Conservation (phyloP, 2,329 filamentous ascomycete species). For the Lecanosticta acicola region DNA sequence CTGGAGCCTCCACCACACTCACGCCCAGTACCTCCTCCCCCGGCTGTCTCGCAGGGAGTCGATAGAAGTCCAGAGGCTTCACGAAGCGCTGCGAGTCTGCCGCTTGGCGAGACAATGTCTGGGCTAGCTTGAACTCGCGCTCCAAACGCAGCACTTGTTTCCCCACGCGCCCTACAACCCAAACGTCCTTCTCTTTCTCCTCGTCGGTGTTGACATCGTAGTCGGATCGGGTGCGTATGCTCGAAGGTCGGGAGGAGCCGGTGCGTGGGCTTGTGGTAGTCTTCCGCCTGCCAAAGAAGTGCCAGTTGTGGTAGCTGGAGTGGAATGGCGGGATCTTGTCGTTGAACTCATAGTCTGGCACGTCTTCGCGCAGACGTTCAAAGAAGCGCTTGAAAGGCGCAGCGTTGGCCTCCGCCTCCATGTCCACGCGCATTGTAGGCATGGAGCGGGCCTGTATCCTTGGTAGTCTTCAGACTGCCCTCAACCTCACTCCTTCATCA, state of each 20-base stretch:
- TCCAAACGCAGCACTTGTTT: constrained; percentile 78
- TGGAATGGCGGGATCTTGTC: constrained; percentile 41
- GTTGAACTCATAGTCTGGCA: constrained; percentile 34
- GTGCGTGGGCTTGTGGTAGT: constrained; percentile 44
- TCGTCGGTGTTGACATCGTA: constrained; percentile 25
- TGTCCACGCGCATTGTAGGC: constrained; percentile 3
- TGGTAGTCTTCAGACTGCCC: neutral
- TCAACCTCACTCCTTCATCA: constrained; percentile 4
- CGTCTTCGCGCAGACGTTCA: constrained; percentile 31
- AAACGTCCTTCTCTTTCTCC: constrained; percentile 30
- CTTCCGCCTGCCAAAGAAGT: constrained; percentile 39
- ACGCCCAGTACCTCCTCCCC: constrained; percentile 69
- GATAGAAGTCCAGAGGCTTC: constrained; percentile 71
- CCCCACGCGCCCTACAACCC: constrained; percentile 76
- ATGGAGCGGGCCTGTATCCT: constrained; percentile 2
- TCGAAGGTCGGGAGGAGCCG: constrained; percentile 19
- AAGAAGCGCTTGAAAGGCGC: constrained; percentile 29
- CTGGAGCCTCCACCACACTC: constrained; percentile 74
- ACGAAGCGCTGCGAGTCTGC: constrained; percentile 68
- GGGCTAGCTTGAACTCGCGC: constrained; percentile 77
- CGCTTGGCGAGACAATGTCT: constrained; percentile 52
- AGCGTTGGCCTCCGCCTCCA: constrained; percentile 12
- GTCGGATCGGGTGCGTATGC: constrained; percentile 24
- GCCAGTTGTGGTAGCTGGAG: constrained; percentile 78
- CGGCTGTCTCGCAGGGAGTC: constrained; percentile 61